phyloP scores from a whole-genome alignment of 176 grass and related monocot genomes.

The maize (Zea mays) region Zm-B73-REFERENCE-NAM-5.0 NC_050100.1:196577001-196577500 shows the following conservation, averaged over 20 bases:
- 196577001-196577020: slow-evolving; percentile 36
- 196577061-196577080: not conserved
- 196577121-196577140: slow-evolving; percentile 32
- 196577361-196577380: slow-evolving; percentile 27
- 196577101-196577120: slow-evolving; percentile 11
- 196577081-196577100: slow-evolving; percentile 34
- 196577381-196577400: not conserved
- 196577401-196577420: slow-evolving; percentile 20
- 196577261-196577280: slow-evolving; percentile 9
- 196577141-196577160: slow-evolving; percentile 29
- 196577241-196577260: not conserved
- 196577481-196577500: not conserved
- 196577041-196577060: not conserved
- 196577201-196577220: not conserved
- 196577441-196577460: not conserved
- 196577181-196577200: not conserved
- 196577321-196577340: not conserved
- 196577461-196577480: not conserved
- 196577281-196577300: not conserved
- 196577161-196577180: slow-evolving; percentile 16
- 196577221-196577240: not conserved
- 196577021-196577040: slow-evolving; percentile 24
- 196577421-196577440: not conserved
- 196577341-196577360: slow-evolving; percentile 29
- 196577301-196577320: not conserved